Evolutionary conservation across 2,329 filamentous ascomycete species (phyloP).

Genomic region (Colletotrichum coccodes): DNA sequence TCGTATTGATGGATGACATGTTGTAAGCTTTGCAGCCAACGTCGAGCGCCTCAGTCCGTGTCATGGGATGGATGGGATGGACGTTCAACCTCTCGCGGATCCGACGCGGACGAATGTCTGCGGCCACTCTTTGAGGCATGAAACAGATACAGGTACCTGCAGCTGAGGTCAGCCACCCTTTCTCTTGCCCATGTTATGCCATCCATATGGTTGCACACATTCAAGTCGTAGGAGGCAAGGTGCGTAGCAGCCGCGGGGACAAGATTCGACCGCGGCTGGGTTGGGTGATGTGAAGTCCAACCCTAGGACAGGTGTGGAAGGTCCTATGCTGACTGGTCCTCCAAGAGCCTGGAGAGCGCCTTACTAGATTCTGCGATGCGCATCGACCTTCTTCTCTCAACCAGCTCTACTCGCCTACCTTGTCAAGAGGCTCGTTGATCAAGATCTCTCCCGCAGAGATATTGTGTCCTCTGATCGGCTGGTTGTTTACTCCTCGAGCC

Average conservation of each 20-base stretch:
- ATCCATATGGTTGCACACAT: slow-evolving; percentile 3
- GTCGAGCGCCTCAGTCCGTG: slow-evolving; percentile 6
- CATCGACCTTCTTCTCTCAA: slow-evolving; percentile 6
- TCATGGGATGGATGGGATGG: neutral
- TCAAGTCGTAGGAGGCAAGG: neutral
- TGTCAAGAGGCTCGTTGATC: neutral
- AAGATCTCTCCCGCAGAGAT: neutral
- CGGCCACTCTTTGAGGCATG: neutral
- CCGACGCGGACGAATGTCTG: neutral
- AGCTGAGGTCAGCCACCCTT: neutral
- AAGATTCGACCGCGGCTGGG: slow-evolving; percentile 7
- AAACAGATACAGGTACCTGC: slow-evolving; percentile 1
- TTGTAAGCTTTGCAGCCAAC: slow-evolving; percentile 14
- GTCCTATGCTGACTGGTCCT: slow-evolving; percentile 9
- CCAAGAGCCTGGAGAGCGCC: neutral
- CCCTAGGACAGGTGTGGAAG: neutral
- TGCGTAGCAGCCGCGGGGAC: slow-evolving; percentile 20
- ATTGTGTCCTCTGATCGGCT: neutral
- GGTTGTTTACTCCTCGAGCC: neutral
- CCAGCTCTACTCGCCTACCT: neutral
- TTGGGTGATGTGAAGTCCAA: neutral
- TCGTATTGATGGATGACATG: neutral
- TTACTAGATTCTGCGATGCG: neutral
- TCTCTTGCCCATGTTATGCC: neutral
- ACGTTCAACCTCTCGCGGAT: neutral